Base-by-base conservation (phyloP, 176 grass and related monocot genomes). In the Carex littledalei region DNA sequence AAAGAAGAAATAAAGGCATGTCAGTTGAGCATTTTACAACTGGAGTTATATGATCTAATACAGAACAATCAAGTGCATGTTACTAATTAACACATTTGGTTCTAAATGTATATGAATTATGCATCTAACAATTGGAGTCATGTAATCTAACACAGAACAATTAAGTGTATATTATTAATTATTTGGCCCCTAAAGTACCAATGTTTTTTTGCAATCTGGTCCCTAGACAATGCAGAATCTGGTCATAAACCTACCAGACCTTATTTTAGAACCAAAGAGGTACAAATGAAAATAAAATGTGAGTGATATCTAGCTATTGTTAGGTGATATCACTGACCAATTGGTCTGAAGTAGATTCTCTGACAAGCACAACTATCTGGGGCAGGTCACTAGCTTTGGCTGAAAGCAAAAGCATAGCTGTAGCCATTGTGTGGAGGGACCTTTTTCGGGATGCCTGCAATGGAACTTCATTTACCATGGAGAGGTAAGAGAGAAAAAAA, bases 371-470 rank as follows among this genome's bases (percentile, higher is more conserved):
- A 86, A 90, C 72, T 55, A 95, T 82, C 66, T 91, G 79, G 55
- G 87, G 72, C 86, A 99, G 29, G 81, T 91, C 85, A 79, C 64
- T 80, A 67, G 81, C 86, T 83, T 85, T 95, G 72, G 91, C 90
- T 64, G 91, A 99, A 90, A 95, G 88, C 32, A 99, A 85, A 66
- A 99, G 93, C 93, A 99, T 95, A 21, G 90, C 81, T 41, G 88
- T 94, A 86, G 93, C 88, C 91, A 94, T 85, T 32, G 90, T 99
- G 85, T 92, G 92, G 81, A 99, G 77, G 89, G 86, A 99, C 78
- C 93, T 92, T 78, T 84, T 92, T 81, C 84, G 89, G 86, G 93
- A 99, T 74, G 96, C 88, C 81, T 94, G 90, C 88, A 91, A 95
- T 58, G 56, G 69, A 90, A 81, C 96, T 98, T 91, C 79, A 91